These are phyloP conservation scores for Mycotypha africana DNA, from an alignment of 371 early-diverging fungal species.

Conservation along the genomic window DNA sequence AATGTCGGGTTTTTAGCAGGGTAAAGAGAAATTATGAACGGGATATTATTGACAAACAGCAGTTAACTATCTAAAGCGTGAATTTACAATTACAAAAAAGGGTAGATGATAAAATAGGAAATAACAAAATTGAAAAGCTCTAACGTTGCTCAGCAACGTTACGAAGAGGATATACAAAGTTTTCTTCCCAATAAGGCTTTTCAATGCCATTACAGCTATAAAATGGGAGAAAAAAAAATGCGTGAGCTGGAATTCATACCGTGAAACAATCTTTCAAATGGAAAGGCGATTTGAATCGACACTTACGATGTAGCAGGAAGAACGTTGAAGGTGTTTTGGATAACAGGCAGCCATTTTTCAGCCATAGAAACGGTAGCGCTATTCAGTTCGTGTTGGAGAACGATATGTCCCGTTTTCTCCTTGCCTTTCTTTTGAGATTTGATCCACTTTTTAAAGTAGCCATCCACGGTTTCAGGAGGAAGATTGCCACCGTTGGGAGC, in stretches of 20 bases:
- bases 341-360: conserved; percentile 36
- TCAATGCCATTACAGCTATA: conserved; percentile 42
- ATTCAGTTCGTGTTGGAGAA: conserved; percentile 45
- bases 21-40: no score
- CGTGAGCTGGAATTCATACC: no score
- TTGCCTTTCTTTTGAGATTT: conserved; percentile 19
- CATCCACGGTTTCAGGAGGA: conserved; percentile 12
- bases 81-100: no score
- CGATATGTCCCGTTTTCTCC: conserved; percentile 36
- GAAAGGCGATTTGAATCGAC: no score
- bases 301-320: conserved; percentile 48
- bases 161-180: conserved; percentile 28
- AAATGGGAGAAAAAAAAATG: no score
- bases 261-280: no score
- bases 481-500: conserved; percentile 35
- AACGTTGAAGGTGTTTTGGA: conserved; percentile 35
- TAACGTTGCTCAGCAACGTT: neutral
- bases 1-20: no score
- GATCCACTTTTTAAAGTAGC: conserved; percentile 32
- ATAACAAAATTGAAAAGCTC: no score
- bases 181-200: conserved; percentile 43
- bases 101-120: no score
- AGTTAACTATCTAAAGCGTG: no score
- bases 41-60: no score
- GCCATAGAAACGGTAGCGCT: conserved; percentile 40